Conservation (phyloP, 164 flowering plant species). For the Chloranthus sessilifolius region DNA sequence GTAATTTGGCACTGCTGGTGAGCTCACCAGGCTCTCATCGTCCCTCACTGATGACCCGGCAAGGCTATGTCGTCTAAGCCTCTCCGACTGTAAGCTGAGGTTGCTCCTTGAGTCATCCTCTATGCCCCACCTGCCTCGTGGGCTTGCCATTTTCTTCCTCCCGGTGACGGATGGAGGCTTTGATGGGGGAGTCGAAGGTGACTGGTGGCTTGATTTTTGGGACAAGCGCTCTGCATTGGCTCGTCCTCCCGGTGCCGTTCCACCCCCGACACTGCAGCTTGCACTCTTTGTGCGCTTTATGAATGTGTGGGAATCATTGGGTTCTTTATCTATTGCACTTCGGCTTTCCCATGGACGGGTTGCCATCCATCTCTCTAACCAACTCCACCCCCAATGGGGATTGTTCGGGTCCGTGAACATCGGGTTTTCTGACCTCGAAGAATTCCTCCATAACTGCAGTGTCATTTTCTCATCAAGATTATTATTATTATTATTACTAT, state of each 20-base stretch:
- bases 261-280: slow-evolving; percentile 34
- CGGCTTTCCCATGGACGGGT: slow-evolving; percentile 68
- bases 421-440: slow-evolving; percentile 41
- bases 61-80: slow-evolving; percentile 58
- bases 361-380: slow-evolving; percentile 96
- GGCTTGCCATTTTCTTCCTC: slow-evolving; percentile 45
- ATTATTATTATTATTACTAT: too few species aligned
- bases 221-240: slow-evolving; percentile 34
- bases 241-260: slow-evolving; percentile 41
- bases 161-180: slow-evolving; percentile 24
- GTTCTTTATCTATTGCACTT: slow-evolving; percentile 41
- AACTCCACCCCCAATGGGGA: slow-evolving; percentile 99
- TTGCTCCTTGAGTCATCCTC: slow-evolving; percentile 61
- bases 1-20: slow-evolving; percentile 62
- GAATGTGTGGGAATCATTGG: slow-evolving; percentile 40
- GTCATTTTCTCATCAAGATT: too few species aligned
- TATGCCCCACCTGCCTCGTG: slow-evolving; percentile 26
- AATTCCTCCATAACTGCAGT: slow-evolving; percentile 65
- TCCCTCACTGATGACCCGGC: slow-evolving; percentile 29
- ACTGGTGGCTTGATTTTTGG: slow-evolving; percentile 33
- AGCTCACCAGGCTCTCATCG: slow-evolving; percentile 64
- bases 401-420: slow-evolving; percentile 75
- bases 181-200: slow-evolving; percentile 43
- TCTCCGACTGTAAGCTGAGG: slow-evolving; percentile 55
- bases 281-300: slow-evolving; percentile 42